A percentile compares a stretch with the other conserved stretches of the same genome.
Evolutionary conservation across 805 yeast species (phyloP).

Genomic region (Saturnispora serradocipensis): DNA sequence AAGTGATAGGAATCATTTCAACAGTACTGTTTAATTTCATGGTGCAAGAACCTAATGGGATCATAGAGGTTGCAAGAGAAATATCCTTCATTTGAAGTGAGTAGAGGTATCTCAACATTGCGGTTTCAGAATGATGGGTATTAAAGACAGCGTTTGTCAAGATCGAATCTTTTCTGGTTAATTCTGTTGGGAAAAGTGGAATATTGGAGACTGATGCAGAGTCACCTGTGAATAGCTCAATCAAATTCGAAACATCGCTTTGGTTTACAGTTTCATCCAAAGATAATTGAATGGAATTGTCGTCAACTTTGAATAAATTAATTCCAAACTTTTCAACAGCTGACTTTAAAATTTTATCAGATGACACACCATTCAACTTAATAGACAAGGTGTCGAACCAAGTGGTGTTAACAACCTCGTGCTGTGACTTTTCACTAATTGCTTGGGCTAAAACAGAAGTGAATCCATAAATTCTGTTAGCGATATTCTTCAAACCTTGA

Average conservation of each 20-base stretch:
- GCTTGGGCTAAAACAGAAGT: constrained; percentile 62
- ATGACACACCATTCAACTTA: constrained; percentile 37
- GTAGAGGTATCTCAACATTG: constrained; percentile 86
- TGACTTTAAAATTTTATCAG: constrained; percentile 45
- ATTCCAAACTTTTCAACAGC: constrained; percentile 60
- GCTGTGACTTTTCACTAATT: constrained; percentile 34
- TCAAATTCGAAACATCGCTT: constrained; percentile 49
- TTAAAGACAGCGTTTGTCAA: constrained; percentile 74
- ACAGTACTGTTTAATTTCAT: constrained; percentile 96
- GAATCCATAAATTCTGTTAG: constrained; percentile 63
- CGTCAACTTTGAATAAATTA: constrained; percentile 65
- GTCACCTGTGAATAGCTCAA: constrained; percentile 48
- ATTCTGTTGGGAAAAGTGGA: constrained; percentile 42
- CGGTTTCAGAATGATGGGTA: constrained; percentile 85
- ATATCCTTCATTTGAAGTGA: constrained; percentile 79
- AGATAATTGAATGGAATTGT: constrained; percentile 58
- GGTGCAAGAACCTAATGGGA: constrained; percentile 95
- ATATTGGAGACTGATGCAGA: constrained; percentile 24
- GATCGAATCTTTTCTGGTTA: constrained; percentile 48
- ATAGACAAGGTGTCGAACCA: constrained; percentile 81
- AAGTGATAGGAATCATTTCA: constrained; percentile 87
- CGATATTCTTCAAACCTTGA: constrained; percentile 69
- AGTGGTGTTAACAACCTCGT: constrained; percentile 40
- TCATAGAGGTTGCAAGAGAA: constrained; percentile 93
- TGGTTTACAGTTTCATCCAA: constrained; percentile 81